phyloP scores from a whole-genome alignment of 1,284 basidiomycete genomes.

The Ceratobasidium sp. region DNA sequence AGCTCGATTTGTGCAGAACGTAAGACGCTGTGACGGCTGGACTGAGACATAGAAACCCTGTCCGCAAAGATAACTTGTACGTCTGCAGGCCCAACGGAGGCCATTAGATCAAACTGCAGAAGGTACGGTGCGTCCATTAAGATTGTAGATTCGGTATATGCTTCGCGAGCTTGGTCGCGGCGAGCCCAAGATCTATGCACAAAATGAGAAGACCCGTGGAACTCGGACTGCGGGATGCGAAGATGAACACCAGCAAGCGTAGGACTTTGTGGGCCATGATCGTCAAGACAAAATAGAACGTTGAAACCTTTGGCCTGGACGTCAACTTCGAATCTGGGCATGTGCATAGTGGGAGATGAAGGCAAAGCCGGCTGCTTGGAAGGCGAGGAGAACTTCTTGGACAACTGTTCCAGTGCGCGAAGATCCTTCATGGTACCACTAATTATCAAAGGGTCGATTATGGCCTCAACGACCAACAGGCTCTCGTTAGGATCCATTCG shows the following conservation, averaged over 20 bases:
- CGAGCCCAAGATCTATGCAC: constrained; percentile 18
- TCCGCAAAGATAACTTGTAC: constrained; percentile 34
- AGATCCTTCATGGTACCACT: constrained; percentile 68
- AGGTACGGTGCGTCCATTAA: constrained; percentile 36
- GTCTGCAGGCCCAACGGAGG: constrained; percentile 20
- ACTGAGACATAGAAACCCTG: constrained; percentile 28
- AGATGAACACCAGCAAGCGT: constrained; percentile 37
- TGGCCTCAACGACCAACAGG: constrained; percentile 66
- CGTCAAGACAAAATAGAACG: constrained; percentile 41
- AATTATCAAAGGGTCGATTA: constrained; percentile 64
- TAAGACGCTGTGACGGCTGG: constrained; percentile 36
- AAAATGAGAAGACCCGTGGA: constrained; percentile 35
- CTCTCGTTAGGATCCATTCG: constrained; percentile 71
- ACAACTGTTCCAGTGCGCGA: constrained; percentile 58
- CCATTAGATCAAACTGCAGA: constrained; percentile 19
- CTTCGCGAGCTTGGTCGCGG: constrained; percentile 33
- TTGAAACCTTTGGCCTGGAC: constrained; percentile 51
- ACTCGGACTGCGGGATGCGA: constrained; percentile 42
- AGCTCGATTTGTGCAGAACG: constrained; percentile 35
- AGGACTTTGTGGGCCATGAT: constrained; percentile 40
- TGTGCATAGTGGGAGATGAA: constrained; percentile 25
- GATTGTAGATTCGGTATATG: constrained; percentile 3
- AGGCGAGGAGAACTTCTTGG: constrained; percentile 52
- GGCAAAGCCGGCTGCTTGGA: constrained; percentile 56
- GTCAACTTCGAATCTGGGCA: constrained; percentile 69